Conservation (phyloP, 257 asterid genomes). For the Solanum bulbocastanum region DNA sequence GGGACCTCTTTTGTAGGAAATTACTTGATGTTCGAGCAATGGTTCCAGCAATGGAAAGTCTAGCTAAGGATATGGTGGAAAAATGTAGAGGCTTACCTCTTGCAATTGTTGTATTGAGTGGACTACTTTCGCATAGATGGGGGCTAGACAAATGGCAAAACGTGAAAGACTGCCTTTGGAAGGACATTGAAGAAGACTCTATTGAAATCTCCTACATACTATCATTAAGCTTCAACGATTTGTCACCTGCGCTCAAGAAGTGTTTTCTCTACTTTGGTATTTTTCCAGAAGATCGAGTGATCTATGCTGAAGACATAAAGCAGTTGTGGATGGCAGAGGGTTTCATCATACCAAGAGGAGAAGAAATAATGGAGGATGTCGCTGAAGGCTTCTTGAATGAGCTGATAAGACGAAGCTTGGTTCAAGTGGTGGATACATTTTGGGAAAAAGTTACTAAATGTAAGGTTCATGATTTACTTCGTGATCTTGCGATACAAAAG, state of each 20-base stretch:
- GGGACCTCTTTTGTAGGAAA: too few species aligned
- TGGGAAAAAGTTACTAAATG: too few species aligned
- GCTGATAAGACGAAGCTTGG: not conserved
- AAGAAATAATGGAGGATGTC: not conserved
- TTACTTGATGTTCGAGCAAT: too few species aligned
- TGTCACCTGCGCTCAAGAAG: not conserved
- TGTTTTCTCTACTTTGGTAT: too few species aligned
- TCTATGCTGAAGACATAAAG: rapidly evolving
- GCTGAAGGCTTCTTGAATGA: not conserved
- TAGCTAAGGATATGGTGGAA: not conserved
- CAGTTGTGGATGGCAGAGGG: not conserved
- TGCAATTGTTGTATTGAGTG: not conserved
- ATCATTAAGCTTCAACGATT: not conserved
- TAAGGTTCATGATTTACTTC: too few species aligned
- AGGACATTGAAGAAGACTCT: not conserved
- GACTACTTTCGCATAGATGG: not conserved
- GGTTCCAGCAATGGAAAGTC: not conserved
- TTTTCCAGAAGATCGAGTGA: too few species aligned
- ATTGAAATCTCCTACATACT: not conserved
- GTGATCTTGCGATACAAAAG: too few species aligned
- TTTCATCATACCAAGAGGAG: not conserved
- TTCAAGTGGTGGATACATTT: not conserved
- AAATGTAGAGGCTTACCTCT: not conserved
- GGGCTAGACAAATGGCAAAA: not conserved
- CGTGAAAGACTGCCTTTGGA: not conserved